Conservation (phyloP, 192 early-diverging fungal species). For the Physocladia obscura region DNA sequence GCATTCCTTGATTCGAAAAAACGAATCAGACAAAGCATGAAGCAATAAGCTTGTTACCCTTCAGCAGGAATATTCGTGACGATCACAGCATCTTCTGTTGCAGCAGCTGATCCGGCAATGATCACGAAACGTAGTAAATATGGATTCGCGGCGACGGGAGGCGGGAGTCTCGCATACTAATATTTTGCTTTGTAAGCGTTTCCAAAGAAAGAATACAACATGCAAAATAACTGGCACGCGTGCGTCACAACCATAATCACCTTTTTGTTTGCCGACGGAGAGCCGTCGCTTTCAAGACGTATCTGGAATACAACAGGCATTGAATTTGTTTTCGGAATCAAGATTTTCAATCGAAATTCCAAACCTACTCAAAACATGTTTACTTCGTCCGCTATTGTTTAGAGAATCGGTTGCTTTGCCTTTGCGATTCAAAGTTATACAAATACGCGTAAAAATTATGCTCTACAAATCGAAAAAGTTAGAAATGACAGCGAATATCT, state of each 20-base stretch:
- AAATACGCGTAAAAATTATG: no score
- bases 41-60: conserved; percentile 51
- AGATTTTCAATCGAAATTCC: no score
- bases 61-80: conserved; percentile 84
- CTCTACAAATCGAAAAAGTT: no score
- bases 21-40: conserved; percentile 13
- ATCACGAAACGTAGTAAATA: conserved; percentile 79
- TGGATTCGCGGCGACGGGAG: conserved; percentile 51
- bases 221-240: background rate
- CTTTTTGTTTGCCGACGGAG: conserved; percentile 50
- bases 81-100: conserved; percentile 69
- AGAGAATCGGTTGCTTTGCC: no score
- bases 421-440: no score
- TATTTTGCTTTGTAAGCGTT: no score
- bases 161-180: conserved; percentile 76
- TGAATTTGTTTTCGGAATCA: background rate
- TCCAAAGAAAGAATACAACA: background rate
- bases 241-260: conserved; percentile 38
- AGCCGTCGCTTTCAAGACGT: conserved; percentile 59
- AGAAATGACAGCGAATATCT: no score
- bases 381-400: no score
- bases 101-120: conserved; percentile 69
- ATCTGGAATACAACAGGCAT: conserved; percentile 51
- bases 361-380: no score
- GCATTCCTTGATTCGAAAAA: conserved; percentile 34